These are phyloP conservation scores for Teratosphaeria destructans DNA, from an alignment of 2,329 filamentous ascomycete genomes.

Conservation along the genomic window DNA sequence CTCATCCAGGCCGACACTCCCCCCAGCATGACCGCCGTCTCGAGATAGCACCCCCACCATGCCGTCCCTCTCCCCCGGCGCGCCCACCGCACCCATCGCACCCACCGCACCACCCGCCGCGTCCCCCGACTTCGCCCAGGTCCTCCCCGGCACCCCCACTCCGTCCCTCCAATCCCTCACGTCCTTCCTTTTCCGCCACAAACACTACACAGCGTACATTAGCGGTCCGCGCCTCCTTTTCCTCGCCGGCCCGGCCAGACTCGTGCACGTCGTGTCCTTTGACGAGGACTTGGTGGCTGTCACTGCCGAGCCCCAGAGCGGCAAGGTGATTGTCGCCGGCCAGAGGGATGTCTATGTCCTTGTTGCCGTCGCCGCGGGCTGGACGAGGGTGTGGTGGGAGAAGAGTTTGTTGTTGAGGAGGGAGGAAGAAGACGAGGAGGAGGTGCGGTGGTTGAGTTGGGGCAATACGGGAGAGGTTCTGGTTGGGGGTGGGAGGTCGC, in stretches of 20 bases:
- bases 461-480: constrained; percentile 76
- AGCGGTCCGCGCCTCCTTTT: constrained; percentile 81
- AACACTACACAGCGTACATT: constrained; percentile 73
- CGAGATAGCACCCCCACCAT: constrained; percentile 11
- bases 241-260: constrained; percentile 59
- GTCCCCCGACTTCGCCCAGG: constrained; percentile 23
- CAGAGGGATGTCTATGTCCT: constrained; percentile 62
- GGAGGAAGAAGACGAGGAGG: constrained; percentile 32
- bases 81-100: not conserved
- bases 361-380: constrained; percentile 61
- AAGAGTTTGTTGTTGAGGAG: constrained; percentile 49
- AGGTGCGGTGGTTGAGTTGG: constrained; percentile 66
- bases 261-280: constrained; percentile 66
- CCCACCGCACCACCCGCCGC: not conserved
- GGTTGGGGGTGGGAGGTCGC: constrained; percentile 53
- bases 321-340: constrained; percentile 73
- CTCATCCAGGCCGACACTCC: too few species aligned
- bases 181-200: constrained; percentile 61
- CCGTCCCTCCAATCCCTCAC: constrained; percentile 67
- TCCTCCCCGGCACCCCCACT: constrained; percentile 70
- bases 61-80: constrained; percentile 19
- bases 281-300: constrained; percentile 61
- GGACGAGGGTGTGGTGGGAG: constrained; percentile 62
- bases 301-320: constrained; percentile 67
- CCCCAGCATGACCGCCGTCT: not conserved